These are phyloP conservation scores for Gossypium ekmanianum DNA, from an alignment of 345 rosid genomes.

Conservation along the genomic window DNA sequence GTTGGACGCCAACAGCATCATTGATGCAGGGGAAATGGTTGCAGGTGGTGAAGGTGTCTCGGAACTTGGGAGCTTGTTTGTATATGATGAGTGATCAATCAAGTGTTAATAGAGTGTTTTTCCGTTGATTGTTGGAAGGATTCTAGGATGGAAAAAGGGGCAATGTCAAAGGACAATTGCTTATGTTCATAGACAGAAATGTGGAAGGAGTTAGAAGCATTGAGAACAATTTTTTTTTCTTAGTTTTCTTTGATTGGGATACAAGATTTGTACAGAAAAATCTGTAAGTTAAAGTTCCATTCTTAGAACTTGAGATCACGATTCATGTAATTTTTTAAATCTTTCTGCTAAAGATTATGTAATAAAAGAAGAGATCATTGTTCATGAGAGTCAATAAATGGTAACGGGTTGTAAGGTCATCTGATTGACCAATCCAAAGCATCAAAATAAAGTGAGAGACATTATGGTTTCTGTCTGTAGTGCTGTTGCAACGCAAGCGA, in stretches of 20 bases:
- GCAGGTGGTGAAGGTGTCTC: slow-evolving; percentile 5
- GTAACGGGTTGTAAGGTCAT: not conserved
- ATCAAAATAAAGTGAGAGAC: too few relatives aligned
- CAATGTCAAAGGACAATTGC: not conserved
- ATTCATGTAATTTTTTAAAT: not conserved
- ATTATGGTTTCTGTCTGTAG: too few relatives aligned
- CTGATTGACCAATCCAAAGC: not conserved
- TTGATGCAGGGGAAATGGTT: not conserved
- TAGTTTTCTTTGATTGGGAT: not conserved
- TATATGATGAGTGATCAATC: slow-evolving; percentile 20
- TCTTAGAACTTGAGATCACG: not conserved
- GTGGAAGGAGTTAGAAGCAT: not conserved
- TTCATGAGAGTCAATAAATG: not conserved
- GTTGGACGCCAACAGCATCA: slow-evolving; percentile 3
- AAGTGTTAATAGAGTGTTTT: slow-evolving; percentile 22
- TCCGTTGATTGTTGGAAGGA: slow-evolving; percentile 19
- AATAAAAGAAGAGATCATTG: not conserved
- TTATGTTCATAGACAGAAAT: not conserved
- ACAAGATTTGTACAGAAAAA: slow-evolving; percentile 1
- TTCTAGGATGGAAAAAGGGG: not conserved
- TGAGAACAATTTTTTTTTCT: not conserved
- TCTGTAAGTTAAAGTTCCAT: not conserved
- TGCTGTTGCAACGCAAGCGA: too few relatives aligned
- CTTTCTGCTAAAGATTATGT: not conserved
- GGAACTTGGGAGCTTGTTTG: slow-evolving; percentile 12